A percentile compares a stretch with the other conserved stretches of the same genome.
Evolutionary conservation across 257 asterid species (phyloP).

Genomic region (Primulina eburnea): DNA sequence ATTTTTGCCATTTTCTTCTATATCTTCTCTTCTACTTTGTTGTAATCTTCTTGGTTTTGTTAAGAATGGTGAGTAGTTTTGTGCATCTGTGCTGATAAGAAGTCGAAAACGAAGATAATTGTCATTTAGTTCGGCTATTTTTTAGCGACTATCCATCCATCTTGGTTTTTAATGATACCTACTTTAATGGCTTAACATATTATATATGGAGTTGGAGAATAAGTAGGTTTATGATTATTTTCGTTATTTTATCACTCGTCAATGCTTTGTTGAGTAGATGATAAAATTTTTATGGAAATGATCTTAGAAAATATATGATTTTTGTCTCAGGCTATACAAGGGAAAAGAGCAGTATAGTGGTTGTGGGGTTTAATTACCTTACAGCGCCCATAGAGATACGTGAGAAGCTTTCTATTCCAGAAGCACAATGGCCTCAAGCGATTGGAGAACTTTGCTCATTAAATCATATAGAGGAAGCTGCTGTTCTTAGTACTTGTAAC

Average conservation of each 20-base stretch:
- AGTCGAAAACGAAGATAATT: neutral
- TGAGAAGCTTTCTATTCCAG: slow-evolving; percentile 88
- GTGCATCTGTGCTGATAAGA: neutral
- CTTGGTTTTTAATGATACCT: neutral
- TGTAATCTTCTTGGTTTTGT: too few relatives aligned
- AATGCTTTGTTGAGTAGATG: slow-evolving; percentile 4
- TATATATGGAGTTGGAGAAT: slow-evolving; percentile 9
- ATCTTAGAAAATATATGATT: slow-evolving; percentile 18
- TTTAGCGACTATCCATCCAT: neutral
- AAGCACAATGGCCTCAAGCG: slow-evolving; percentile 79
- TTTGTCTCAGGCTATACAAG: slow-evolving; percentile 71
- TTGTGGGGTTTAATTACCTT: slow-evolving; percentile 72
- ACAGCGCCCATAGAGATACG: slow-evolving; percentile 85
- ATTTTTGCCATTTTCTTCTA: too few relatives aligned
- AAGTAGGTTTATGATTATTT: neutral
- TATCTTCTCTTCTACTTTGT: too few relatives aligned
- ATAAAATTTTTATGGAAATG: slow-evolving; percentile 11
- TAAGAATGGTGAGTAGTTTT: neutral
- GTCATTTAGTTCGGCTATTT: neutral
- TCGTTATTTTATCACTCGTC: neutral
- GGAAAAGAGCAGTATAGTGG: slow-evolving; percentile 70
- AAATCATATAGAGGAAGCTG: slow-evolving; percentile 93
- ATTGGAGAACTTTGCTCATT: slow-evolving; percentile 67
- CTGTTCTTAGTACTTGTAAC: slow-evolving; percentile 91
- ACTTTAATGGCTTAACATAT: neutral